Base-by-base conservation (phyloP, 331 rosid species). In the Ulmus americana region DNA sequence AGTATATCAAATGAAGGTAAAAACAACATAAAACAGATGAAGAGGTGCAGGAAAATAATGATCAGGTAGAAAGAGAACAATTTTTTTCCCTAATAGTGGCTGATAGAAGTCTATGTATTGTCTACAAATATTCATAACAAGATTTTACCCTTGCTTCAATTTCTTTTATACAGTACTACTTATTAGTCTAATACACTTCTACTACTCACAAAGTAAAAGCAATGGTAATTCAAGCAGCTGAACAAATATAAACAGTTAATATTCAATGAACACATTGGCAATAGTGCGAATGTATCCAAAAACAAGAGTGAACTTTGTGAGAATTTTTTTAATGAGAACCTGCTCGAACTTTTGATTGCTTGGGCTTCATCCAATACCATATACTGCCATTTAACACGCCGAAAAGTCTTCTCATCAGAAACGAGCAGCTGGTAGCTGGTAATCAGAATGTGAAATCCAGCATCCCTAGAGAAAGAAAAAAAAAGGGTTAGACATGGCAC, bases 361-460 rank as follows among this genome's bases (percentile, higher is more conserved):
- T 94, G 97, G 54, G 99, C 99, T 81, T 94, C 99, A 81, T 94
- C 99, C 77, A 94, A 82, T 70, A 94, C 97, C 99, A 94, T 94
- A 77, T 94, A 94, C 68, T 94, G 99, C 99, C 99, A 94, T 81
- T 90, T 94, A 74, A 94, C 97, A 18, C 97, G 95, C 45, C 88
- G 95, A 67, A 94, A 89, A 71, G 45, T 74, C 87, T 89, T 89
- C 75, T 76, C 95, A 78, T 94, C 99, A 39, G 85, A 18, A 63
- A 94, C 99, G 49, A 94, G 88, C 62, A 94, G 82, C 84, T 94
- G 95, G 73, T 94, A 94, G 86, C 91, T 94, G 78, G 99, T 94
- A 76, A 94, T 82, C 64, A 89, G 95, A 74, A 94, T 83, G 73
- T 94, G 99, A 76, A 86, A 94, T 71, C 95, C 95, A 50, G 99